These are phyloP conservation scores for Abrus pulchellus DNA, from an alignment of 306 rosid species.

Conservation along the genomic window DNA sequence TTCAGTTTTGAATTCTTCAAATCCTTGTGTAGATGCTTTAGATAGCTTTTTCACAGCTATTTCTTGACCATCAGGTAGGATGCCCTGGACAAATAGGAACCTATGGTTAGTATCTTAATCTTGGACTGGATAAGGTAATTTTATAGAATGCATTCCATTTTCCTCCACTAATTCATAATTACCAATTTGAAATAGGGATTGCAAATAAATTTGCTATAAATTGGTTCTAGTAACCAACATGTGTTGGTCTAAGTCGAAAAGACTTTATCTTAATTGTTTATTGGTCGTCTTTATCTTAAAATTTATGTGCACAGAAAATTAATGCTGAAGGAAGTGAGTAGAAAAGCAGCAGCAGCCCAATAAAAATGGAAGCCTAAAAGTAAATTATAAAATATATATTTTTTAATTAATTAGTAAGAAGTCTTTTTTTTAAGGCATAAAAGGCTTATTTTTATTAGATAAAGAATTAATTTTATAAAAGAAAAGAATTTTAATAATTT, in stretches of 20 bases:
- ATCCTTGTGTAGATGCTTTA: slow-evolving; percentile 60
- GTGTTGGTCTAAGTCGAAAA: neutral
- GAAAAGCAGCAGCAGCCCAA: no score
- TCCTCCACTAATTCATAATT: neutral
- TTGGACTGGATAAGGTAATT: neutral
- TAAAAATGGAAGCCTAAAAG: no score
- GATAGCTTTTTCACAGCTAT: slow-evolving; percentile 63
- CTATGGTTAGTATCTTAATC: neutral
- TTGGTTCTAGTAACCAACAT: neutral
- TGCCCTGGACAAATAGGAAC: slow-evolving; percentile 32
- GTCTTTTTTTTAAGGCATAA: no score
- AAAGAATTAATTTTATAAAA: no score
- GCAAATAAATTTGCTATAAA: neutral
- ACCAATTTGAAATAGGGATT: neutral
- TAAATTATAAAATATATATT: no score
- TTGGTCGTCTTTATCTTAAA: no score
- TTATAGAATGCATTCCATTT: neutral
- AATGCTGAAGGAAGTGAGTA: no score
- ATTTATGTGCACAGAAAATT: no score
- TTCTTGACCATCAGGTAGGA: slow-evolving; percentile 48
- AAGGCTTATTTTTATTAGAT: no score
- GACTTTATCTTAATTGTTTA: no score
- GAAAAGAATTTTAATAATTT: no score
- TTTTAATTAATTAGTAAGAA: no score
- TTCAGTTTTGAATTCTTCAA: slow-evolving; percentile 63